Percentiles rank a stretch among this genome's conserved stretches.
Conservation (phyloP, 257 asterid genomes). For the Penstemon davidsonii region DNA sequence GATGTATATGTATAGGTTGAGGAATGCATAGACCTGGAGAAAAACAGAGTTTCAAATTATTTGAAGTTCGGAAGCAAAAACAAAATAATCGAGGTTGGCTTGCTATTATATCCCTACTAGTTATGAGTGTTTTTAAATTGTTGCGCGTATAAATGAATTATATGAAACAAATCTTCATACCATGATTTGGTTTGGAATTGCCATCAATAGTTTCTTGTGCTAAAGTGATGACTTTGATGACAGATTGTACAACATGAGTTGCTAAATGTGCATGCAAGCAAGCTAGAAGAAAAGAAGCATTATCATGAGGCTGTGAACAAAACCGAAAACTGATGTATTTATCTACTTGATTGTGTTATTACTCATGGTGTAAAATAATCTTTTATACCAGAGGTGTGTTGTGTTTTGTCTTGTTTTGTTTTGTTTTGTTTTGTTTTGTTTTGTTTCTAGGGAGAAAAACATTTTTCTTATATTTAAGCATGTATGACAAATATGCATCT, state of each 20-base stretch:
- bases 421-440: too few relatives aligned
- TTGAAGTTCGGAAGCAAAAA: conserved; percentile 25
- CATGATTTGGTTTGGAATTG: background rate
- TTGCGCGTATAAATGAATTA: too few relatives aligned
- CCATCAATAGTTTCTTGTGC: background rate
- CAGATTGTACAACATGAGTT: conserved; percentile 42
- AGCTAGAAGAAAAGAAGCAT: conserved; percentile 35
- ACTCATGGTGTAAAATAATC: too few relatives aligned
- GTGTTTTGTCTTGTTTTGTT: too few relatives aligned
- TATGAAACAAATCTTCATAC: background rate
- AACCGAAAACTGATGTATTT: background rate
- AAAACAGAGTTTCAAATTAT: conserved; percentile 30
- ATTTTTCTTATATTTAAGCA: too few relatives aligned
- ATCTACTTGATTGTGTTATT: too few relatives aligned
- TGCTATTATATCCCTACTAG: background rate
- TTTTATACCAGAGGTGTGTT: too few relatives aligned
- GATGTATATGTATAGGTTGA: conserved; percentile 30
- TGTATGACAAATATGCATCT: too few relatives aligned
- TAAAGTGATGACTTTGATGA: background rate
- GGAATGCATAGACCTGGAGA: conserved; percentile 39
- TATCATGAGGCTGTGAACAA: conserved; percentile 13
- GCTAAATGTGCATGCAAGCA: conserved; percentile 38
- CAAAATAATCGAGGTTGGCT: conserved; percentile 40
- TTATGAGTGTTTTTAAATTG: too few relatives aligned
- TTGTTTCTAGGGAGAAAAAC: too few relatives aligned